Base-by-base conservation (phyloP, 2,329 filamentous ascomycete species). In the Septoria petroselini region DNA sequence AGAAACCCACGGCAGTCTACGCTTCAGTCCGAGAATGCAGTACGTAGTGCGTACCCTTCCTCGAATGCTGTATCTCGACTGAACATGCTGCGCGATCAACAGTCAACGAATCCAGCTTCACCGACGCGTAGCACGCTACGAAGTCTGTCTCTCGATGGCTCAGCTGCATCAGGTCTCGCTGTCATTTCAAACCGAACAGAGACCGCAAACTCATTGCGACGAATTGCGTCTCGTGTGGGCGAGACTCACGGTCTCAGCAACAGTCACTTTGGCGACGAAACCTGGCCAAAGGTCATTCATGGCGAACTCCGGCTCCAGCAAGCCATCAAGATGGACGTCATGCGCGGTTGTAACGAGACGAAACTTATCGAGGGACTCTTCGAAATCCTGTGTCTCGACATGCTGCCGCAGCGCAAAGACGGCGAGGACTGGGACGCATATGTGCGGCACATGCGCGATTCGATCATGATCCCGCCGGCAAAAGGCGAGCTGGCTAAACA, bases 171-270 rank as follows among this genome's bases (percentile, higher is more conserved):
- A 6, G 73, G 73, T 0, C 65, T 85, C 25, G 77, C 77, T 0
- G 74, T 84, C 33, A 71, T 85, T n/a, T 83, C 80, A 12, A 85
- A 85, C 59, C 76, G 82, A 1, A 82, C 79, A 2, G 71, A 75
- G 2, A 68, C 76, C 30, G 69, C 75, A 9, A 68, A 76, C 2
- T 73, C 73, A 11, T 70, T 82, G 7, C 68, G 71, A 4, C 78
- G 76, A 67, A 73, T 84, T 17, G 74, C 74, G 1, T 66, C 65
- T 1, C 63, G 69, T 8, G 66, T 68, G 12, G 72, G 73, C 2
- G 74, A 82, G 58, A 82, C 78, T 0, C 72, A 78, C 21, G 81
- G 78, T 0, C 68, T 85, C 17, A 84, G 81, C 65, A 85, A 85
- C 59, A 78, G 79, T 2, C 73, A 74, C 2, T 82, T 79, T 58